These are phyloP conservation scores for Aspergillus piperis DNA, from an alignment of 2,329 filamentous ascomycete species.

Conservation along the genomic window DNA sequence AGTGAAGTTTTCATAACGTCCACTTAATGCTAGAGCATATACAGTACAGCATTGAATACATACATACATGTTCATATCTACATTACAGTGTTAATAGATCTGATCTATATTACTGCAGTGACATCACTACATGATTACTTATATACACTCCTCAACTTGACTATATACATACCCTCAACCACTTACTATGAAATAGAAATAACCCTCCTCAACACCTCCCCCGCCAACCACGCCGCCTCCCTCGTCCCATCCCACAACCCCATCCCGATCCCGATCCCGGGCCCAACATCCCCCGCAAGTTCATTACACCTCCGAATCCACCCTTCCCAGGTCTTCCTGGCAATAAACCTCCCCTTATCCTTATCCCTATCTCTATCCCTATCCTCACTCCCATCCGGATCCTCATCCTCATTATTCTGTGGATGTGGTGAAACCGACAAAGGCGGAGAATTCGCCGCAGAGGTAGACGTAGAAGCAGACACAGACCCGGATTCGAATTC, in stretches of 20 bases:
- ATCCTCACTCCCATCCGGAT: background rate
- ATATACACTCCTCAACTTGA: too few relatives aligned
- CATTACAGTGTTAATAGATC: background rate
- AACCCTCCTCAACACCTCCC: too few relatives aligned
- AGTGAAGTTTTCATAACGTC: constrained; percentile 53
- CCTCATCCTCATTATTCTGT: background rate
- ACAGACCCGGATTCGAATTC: background rate
- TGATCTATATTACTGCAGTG: background rate
- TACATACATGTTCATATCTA: background rate
- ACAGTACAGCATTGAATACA: background rate
- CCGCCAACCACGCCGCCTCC: background rate
- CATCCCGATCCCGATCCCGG: background rate
- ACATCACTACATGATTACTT: too few relatives aligned
- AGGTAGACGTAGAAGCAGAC: background rate
- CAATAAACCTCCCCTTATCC: too few relatives aligned
- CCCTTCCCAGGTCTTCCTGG: background rate
- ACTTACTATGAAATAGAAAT: too few relatives aligned
- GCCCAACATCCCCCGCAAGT: background rate
- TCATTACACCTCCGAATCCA: background rate
- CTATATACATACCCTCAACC: background rate
- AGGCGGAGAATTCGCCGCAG: background rate
- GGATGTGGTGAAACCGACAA: background rate
- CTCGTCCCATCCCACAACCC: background rate
- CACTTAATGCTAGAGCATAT: background rate
- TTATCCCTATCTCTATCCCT: too few relatives aligned